Conservation (phyloP, 1,139 yeast species). For the Insectozyma bohioensis region DNA sequence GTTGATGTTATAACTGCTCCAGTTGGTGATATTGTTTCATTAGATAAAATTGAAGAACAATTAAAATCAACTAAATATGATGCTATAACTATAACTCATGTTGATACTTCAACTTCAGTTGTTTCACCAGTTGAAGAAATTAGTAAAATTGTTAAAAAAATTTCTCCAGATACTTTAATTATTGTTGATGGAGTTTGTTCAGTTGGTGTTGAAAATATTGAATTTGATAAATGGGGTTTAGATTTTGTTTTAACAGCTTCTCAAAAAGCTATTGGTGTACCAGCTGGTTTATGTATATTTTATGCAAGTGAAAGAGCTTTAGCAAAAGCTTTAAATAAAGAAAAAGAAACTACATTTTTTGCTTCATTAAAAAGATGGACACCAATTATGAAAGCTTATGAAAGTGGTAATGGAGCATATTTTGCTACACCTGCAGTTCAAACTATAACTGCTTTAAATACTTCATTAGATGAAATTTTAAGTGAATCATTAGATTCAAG, state of each 20-base stretch:
- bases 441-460: conserved; percentile 76
- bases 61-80: conserved; percentile 54
- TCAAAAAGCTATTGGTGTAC: conserved; percentile 94
- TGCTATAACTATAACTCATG: conserved; percentile 86
- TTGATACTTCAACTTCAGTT: conserved; percentile 94
- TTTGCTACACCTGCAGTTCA: conserved; percentile 96
- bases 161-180: conserved; percentile 77
- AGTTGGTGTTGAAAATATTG: conserved; percentile 81
- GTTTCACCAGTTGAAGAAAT: conserved; percentile 69
- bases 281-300: conserved; percentile 85
- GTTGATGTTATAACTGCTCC: conserved; percentile 68
- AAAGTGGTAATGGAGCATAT: conserved; percentile 77
- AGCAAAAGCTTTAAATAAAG: conserved; percentile 53
- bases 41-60: conserved; percentile 54
- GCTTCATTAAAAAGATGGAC: conserved; percentile 84
- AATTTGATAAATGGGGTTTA: conserved; percentile 87
- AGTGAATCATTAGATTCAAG: conserved; percentile 58
- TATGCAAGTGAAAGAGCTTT: conserved; percentile 78
- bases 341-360: conserved; percentile 61
- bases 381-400: conserved; percentile 87
- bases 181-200: conserved; percentile 96
- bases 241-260: conserved; percentile 91
- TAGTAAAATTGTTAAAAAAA: conserved; percentile 56
- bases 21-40: conserved; percentile 70
- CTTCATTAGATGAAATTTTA: conserved; percentile 73